Evolutionary conservation across 441 rosid species (phyloP).

Genomic region (Populus hybrid): DNA sequence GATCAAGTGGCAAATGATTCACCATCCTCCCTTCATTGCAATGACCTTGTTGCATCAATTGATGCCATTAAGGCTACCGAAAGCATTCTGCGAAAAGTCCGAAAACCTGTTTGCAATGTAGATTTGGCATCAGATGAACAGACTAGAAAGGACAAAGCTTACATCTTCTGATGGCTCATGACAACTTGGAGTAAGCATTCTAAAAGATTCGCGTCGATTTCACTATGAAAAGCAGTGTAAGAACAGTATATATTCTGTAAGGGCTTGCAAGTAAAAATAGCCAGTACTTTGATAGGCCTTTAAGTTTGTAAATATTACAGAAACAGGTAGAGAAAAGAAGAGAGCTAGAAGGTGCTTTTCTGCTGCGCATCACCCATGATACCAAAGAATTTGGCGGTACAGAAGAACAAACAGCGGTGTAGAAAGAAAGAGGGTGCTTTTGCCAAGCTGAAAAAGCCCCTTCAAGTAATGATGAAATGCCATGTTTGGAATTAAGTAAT

Average conservation of each 20-base stretch:
- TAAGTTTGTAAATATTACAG: background rate
- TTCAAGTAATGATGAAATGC: too few species aligned
- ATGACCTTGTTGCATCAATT: slow-evolving; percentile 16
- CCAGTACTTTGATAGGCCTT: background rate
- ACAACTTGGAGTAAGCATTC: background rate
- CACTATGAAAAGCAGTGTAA: background rate
- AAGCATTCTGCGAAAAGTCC: slow-evolving; percentile 14
- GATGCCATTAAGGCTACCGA: slow-evolving; percentile 17
- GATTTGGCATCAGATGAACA: slow-evolving; percentile 11
- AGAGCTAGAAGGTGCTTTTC: background rate
- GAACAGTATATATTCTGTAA: background rate
- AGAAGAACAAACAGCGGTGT: background rate
- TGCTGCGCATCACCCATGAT: background rate
- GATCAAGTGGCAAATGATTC: slow-evolving; percentile 20
- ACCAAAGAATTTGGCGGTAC: background rate
- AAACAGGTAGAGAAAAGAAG: background rate
- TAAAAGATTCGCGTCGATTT: background rate
- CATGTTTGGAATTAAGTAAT: too few species aligned
- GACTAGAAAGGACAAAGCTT: background rate
- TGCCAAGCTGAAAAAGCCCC: background rate
- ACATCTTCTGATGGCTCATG: background rate
- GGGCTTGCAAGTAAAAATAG: background rate
- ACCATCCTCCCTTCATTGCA: slow-evolving; percentile 11
- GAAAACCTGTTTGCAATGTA: background rate
- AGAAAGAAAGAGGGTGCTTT: background rate